Evolutionary conservation across 2,329 filamentous ascomycete species (phyloP).

Genomic region (Exophiala phaeomuriformis): DNA sequence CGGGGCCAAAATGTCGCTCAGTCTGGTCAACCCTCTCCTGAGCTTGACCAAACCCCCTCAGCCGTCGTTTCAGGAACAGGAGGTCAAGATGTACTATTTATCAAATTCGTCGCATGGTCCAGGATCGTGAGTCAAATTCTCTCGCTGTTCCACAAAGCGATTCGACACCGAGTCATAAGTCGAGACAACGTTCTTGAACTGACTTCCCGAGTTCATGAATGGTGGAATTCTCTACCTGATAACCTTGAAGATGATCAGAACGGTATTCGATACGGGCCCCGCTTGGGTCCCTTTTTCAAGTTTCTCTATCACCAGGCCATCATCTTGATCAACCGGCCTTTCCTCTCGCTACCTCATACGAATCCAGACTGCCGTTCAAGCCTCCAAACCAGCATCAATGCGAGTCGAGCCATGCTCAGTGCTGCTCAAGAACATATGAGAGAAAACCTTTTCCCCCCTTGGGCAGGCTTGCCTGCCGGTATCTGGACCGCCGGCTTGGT

Average conservation of each 20-base stretch:
- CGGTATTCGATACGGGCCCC: neutral
- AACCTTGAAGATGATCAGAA: conserved; percentile 2
- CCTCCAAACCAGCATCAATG: neutral
- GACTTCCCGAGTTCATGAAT: conserved; percentile 35
- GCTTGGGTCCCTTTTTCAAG: neutral
- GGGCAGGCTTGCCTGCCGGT: neutral
- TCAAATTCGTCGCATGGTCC: conserved; percentile 24
- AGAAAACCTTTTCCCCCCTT: neutral
- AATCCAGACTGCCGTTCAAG: neutral
- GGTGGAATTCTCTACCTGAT: conserved; percentile 34
- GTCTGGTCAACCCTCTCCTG: too few species aligned
- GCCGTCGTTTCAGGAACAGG: conserved; percentile 17
- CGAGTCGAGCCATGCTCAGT: neutral
- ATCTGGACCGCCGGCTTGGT: neutral
- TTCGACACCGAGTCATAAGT: conserved; percentile 31
- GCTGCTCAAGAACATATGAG: neutral
- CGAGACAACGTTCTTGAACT: conserved; percentile 32
- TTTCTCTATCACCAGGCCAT: neutral
- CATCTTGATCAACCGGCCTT: neutral
- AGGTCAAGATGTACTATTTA: conserved; percentile 31
- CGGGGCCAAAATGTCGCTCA: neutral
- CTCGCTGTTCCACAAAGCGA: conserved; percentile 35
- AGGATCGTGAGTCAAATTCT: conserved; percentile 33
- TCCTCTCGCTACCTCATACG: neutral
- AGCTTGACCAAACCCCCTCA: too few species aligned